These are phyloP conservation scores for Trypanosomatidae sp. DNA, from an alignment of 208 protist genomes.

Conservation along the genomic window DNA sequence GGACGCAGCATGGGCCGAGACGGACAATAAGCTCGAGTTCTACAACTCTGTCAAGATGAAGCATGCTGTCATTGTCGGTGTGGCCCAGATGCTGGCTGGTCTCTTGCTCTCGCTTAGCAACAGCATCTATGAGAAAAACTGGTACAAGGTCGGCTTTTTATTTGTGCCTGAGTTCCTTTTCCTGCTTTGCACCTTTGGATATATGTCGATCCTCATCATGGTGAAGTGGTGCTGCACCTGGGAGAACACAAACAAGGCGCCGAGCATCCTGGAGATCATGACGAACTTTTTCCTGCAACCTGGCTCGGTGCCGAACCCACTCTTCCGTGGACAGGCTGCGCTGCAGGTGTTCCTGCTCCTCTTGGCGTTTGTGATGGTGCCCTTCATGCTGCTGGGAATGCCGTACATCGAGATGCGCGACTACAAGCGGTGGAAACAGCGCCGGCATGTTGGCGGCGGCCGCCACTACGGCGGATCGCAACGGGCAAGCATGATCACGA, in stretches of 20 bases:
- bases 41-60: slow-evolving; percentile 99
- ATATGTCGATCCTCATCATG: slow-evolving; percentile 97
- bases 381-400: slow-evolving; percentile 85
- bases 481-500: slow-evolving; percentile 13
- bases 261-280: slow-evolving; percentile 90
- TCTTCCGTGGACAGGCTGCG: slow-evolving; percentile 77
- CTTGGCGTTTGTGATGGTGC: slow-evolving; percentile 71
- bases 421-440: slow-evolving; percentile 41
- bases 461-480: background rate
- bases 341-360: slow-evolving; percentile 87
- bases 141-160: slow-evolving; percentile 82
- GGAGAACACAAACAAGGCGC: slow-evolving; percentile 83
- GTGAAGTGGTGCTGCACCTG: slow-evolving; percentile 96
- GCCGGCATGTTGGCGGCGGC: background rate
- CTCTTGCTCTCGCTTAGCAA: slow-evolving; percentile 93
- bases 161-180: slow-evolving; percentile 98
- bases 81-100: slow-evolving; percentile 97
- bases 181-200: slow-evolving; percentile 94
- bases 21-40: slow-evolving; percentile 96
- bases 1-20: slow-evolving; percentile 88
- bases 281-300: slow-evolving; percentile 94
- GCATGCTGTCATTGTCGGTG: slow-evolving; percentile 96
- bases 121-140: slow-evolving; percentile 88
- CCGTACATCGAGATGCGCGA: slow-evolving; percentile 70
- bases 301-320: slow-evolving; percentile 64